Evolutionary conservation across 2,329 filamentous ascomycete species (phyloP).

Genomic region (Dothideomycetes sp.): DNA sequence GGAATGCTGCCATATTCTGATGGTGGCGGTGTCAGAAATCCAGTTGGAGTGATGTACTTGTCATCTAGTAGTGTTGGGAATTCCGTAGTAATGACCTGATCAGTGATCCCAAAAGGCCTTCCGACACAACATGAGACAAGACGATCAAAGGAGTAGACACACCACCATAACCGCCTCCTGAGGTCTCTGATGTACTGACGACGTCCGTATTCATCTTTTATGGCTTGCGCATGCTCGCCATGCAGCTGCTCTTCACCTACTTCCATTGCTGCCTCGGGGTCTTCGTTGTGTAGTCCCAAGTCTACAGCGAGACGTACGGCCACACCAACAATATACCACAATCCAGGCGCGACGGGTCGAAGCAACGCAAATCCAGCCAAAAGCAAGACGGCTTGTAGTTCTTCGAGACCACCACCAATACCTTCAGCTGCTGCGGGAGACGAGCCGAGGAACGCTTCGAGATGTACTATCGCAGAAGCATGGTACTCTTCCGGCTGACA

Average conservation of each 20-base stretch:
- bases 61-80: slow-evolving; percentile 87
- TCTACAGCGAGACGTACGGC: slow-evolving; percentile 85
- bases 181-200: slow-evolving; percentile 81
- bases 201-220: slow-evolving; percentile 52
- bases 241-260: slow-evolving; percentile 29
- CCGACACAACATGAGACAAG: slow-evolving; percentile 91
- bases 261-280: slow-evolving; percentile 52
- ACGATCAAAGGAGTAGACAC: slow-evolving; percentile 89
- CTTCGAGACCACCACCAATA: slow-evolving; percentile 82
- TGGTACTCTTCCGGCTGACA: slow-evolving; percentile 91
- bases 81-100: slow-evolving; percentile 91
- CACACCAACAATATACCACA: slow-evolving; percentile 97
- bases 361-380: slow-evolving; percentile 86
- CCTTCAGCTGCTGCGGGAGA: slow-evolving; percentile 55
- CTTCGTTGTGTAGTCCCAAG: slow-evolving; percentile 84
- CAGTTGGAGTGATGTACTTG: slow-evolving; percentile 70
- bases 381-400: slow-evolving; percentile 84
- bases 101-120: slow-evolving; percentile 86
- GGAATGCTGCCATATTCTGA: slow-evolving; percentile 38
- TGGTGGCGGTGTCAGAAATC: slow-evolving; percentile 55
- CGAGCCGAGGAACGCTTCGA: slow-evolving; percentile 66
- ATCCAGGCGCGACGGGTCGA: slow-evolving; percentile 79
- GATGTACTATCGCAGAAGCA: slow-evolving; percentile 82
- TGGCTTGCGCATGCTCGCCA: slow-evolving; percentile 27
- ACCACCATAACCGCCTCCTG: slow-evolving; percentile 87